These are phyloP conservation scores for Aspergillus sp. DNA, from an alignment of 2,329 filamentous ascomycete species.

Conservation along the genomic window DNA sequence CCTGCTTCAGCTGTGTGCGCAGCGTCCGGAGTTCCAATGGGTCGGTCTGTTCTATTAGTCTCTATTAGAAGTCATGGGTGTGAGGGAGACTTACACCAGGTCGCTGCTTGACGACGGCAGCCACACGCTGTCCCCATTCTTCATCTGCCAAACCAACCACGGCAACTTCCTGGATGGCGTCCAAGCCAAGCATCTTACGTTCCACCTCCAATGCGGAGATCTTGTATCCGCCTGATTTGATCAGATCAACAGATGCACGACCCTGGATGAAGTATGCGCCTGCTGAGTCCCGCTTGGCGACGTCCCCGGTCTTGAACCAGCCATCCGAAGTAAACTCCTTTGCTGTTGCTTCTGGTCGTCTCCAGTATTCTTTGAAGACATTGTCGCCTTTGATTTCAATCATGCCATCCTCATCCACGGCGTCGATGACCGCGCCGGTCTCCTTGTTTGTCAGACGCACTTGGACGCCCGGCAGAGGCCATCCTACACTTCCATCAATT, in stretches of 20 bases:
- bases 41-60: conserved; percentile 16
- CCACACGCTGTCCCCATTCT: conserved; percentile 51
- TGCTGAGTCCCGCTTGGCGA: conserved; percentile 28
- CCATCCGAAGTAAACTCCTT: conserved; percentile 42
- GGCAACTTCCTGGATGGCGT: conserved; percentile 46
- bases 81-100: conserved; percentile 22
- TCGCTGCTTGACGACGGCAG: conserved; percentile 43
- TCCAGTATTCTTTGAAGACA: conserved; percentile 39
- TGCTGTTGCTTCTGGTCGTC: conserved; percentile 39
- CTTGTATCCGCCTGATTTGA: conserved; percentile 52
- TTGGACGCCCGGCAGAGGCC: conserved; percentile 42
- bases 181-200: conserved; percentile 45
- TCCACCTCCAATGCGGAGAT: conserved; percentile 51
- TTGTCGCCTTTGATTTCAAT: conserved; percentile 39
- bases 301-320: conserved; percentile 46
- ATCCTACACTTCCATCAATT: conserved; percentile 45
- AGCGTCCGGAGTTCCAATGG: conserved; percentile 25
- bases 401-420: conserved; percentile 34
- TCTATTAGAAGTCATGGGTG: not conserved
- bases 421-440: conserved; percentile 25
- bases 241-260: conserved; percentile 47
- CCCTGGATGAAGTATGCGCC: conserved; percentile 49
- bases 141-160: conserved; percentile 49
- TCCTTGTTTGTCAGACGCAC: conserved; percentile 41
- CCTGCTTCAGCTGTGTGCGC: conserved; percentile 29